Conservation (phyloP, 2,329 filamentous ascomycete species). For the Fusarium xylarioides region DNA sequence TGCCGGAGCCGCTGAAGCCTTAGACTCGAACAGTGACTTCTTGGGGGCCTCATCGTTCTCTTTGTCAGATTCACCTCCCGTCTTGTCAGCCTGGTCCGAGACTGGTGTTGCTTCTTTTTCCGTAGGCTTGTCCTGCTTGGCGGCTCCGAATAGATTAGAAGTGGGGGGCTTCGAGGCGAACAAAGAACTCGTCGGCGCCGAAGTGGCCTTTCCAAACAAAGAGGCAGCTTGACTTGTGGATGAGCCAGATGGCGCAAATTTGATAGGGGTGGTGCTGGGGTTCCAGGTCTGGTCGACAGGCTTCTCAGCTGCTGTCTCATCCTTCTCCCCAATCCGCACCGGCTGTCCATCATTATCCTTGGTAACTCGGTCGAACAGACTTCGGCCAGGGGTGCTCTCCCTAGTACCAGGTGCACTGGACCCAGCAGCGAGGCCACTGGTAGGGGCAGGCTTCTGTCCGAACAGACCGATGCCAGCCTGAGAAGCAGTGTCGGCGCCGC, state of each 20-base stretch:
- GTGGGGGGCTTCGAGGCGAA: slow-evolving; percentile 51
- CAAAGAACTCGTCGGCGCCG: slow-evolving; percentile 45
- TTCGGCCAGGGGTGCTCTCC: slow-evolving; percentile 57
- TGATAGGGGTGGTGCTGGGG: slow-evolving; percentile 62
- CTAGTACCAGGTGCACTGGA: slow-evolving; percentile 55
- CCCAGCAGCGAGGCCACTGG: slow-evolving; percentile 34
- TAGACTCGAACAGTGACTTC: slow-evolving; percentile 46
- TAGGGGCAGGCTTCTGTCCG: slow-evolving; percentile 45
- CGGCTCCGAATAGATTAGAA: slow-evolving; percentile 50
- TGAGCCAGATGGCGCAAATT: slow-evolving; percentile 55
- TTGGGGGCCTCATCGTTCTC: slow-evolving; percentile 53
- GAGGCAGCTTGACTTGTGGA: slow-evolving; percentile 42
- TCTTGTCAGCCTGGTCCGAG: slow-evolving; percentile 44
- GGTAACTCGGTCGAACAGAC: slow-evolving; percentile 65
- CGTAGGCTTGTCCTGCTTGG: slow-evolving; percentile 44
- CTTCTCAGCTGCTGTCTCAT: slow-evolving; percentile 38
- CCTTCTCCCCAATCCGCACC: slow-evolving; percentile 50
- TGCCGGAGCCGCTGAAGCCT: slow-evolving; percentile 44
- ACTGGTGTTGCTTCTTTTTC: slow-evolving; percentile 42
- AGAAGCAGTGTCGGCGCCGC: slow-evolving; percentile 53
- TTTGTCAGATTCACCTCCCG: slow-evolving; percentile 55
- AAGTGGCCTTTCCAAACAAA: slow-evolving; percentile 46
- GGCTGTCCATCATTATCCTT: slow-evolving; percentile 61
- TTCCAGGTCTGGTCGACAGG: slow-evolving; percentile 53
- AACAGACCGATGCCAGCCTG: slow-evolving; percentile 42